Base-by-base conservation (phyloP, 495 filamentous ascomycete genomes). In the Talaromyces nanjingensis region DNA sequence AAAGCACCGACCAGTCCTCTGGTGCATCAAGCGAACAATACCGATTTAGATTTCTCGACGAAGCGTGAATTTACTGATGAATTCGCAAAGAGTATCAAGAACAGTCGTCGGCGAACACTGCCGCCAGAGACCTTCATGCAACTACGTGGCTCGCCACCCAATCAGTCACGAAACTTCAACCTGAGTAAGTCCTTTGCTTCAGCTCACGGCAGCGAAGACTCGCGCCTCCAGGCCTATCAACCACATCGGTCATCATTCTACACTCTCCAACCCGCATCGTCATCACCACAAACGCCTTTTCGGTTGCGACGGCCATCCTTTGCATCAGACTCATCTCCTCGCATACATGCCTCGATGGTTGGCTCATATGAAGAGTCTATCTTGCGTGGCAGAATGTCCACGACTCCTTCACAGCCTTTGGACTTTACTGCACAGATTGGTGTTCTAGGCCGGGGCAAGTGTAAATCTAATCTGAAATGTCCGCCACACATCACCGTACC, bases 301-400 rank as follows among this genome's bases (percentile, higher is more conserved):
- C 82, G 83, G 9, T 73, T 84, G 20, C 83, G 91, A 60, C 79
- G 90, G 42, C 88, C 88, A 1, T 96, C 92, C 1, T 80, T 89
- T 63, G 81, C 85, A 42, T 88, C 89, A 2, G 93, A 97, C 20
- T 74, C 79, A 16, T 90, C 91, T 14, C 83, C 91, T 2, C 80
- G 93, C 22, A 88, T 91, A 31, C 91, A 93, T 77, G 93, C 93
- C 25, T 90, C 93, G 4, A 92, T 98, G 88, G 94, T 98, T 18
- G 94, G 94, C 0, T 97, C 94, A 3, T 98, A 97, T 68, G 94
- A 98, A 73, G 94, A 98, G 74, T 97, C 91, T 3, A 97, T 98
- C 59, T 78, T 98, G 3, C 86, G 91, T 24, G 94, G 94, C 29
- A 85, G 96, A 61, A 98, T 98, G 94, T 98, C 96, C 49, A 98